Evolutionary conservation across 805 yeast genomes (phyloP).

Genomic region (Metschnikowia lochheadii): DNA sequence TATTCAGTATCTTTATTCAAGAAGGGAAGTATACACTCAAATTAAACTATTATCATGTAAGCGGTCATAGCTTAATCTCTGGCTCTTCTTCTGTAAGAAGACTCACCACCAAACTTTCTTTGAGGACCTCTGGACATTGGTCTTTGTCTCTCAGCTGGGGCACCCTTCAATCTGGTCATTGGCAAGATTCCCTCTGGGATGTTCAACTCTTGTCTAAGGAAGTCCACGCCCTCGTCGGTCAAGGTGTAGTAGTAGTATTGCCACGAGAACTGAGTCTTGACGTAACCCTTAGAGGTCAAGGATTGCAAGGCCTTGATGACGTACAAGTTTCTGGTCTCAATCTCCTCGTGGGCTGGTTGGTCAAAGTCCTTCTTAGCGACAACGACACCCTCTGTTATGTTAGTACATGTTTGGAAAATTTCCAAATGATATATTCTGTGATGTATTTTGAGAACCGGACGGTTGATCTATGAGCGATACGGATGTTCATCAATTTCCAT

Average conservation of each 20-base stretch:
- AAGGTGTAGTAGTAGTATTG: constrained; percentile 99
- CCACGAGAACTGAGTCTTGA: constrained; percentile 99
- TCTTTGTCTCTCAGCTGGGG: constrained; percentile 78
- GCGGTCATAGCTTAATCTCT: constrained; percentile 36
- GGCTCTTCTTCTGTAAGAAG: constrained; percentile 60
- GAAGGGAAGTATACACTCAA: constrained; percentile 18
- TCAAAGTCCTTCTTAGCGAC: constrained; percentile 99
- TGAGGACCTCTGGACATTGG: constrained; percentile 37
- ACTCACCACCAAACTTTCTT: constrained; percentile 38
- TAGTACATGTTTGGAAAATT: constrained; percentile 10
- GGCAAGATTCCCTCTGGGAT: constrained; percentile 99
- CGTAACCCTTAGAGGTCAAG: constrained; percentile 97
- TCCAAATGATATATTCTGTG: neutral
- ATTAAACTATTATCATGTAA: constrained; percentile 10
- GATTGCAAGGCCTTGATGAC: constrained; percentile 99
- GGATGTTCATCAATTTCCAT: neutral
- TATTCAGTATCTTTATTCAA: constrained; percentile 13
- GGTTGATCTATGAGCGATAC: neutral
- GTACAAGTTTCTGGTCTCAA: constrained; percentile 95
- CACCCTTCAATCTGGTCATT: constrained; percentile 92
- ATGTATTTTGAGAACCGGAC: neutral
- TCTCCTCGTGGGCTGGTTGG: constrained; percentile 97
- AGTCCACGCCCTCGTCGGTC: constrained; percentile 99
- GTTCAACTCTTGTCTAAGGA: constrained; percentile 96
- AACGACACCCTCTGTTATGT: constrained; percentile 88